phyloP scores from a whole-genome alignment of 108 stramenopile genomes.

The Nitzschia sp. region DNA sequence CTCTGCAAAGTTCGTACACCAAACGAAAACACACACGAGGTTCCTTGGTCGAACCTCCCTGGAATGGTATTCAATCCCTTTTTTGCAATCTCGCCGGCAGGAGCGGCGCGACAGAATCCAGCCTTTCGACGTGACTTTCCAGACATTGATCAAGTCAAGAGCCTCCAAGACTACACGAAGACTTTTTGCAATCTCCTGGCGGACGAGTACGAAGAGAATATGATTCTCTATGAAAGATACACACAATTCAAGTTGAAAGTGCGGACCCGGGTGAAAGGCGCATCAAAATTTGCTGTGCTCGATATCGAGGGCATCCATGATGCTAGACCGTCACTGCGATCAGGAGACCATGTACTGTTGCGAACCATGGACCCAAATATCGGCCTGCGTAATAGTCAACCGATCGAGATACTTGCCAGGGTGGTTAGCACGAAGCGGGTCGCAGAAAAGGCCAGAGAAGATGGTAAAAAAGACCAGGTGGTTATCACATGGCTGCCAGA shows the following conservation, averaged over 20 bases:
- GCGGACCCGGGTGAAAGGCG: neutral
- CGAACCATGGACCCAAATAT: constrained; percentile 42
- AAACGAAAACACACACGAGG: neutral
- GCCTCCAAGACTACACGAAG: neutral
- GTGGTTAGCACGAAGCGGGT: constrained; percentile 33
- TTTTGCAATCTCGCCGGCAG: neutral
- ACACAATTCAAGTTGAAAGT: constrained; percentile 9
- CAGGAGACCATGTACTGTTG: constrained; percentile 60
- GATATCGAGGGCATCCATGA: constrained; percentile 54
- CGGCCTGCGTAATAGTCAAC: neutral
- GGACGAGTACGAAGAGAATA: constrained; percentile 21
- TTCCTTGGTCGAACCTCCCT: neutral
- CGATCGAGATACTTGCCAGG: constrained; percentile 19
- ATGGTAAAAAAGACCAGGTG: constrained; percentile 6
- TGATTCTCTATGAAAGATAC: constrained; percentile 34
- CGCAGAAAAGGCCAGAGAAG: constrained; percentile 4
- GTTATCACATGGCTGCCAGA: constrained; percentile 13
- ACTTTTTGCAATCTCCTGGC: constrained; percentile 17
- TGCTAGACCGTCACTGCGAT: constrained; percentile 53
- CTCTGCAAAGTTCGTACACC: neutral
- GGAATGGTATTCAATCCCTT: neutral
- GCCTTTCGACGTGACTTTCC: neutral
- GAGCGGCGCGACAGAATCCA: neutral
- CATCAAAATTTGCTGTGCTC: neutral
- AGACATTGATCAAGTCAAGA: neutral